These are phyloP conservation scores for Boletus subparvulus DNA, from an alignment of 768 basidiomycete species.

Conservation along the genomic window DNA sequence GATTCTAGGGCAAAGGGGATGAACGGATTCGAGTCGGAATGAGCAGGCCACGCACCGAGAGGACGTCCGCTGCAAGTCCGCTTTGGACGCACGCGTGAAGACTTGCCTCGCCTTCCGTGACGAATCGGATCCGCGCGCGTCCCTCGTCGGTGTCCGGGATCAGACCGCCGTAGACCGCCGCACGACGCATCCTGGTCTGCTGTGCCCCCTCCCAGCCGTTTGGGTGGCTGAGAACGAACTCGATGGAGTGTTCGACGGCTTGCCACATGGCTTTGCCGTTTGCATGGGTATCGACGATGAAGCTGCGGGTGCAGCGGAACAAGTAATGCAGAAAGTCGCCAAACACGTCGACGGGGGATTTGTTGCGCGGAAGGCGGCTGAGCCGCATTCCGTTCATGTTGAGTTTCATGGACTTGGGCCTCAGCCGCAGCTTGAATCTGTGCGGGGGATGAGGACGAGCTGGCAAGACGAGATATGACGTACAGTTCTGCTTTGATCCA, in stretches of 20 bases:
- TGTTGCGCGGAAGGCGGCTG: conserved; percentile 61
- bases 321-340: conserved; percentile 78
- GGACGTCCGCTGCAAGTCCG: conserved; percentile 74
- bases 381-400: conserved; percentile 85
- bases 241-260: conserved; percentile 65
- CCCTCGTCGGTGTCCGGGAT: conserved; percentile 75
- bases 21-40: not conserved
- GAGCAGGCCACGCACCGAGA: conserved; percentile 49
- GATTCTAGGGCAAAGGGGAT: conserved; percentile 45
- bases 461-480: conserved; percentile 26
- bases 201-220: conserved; percentile 81
- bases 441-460: not conserved
- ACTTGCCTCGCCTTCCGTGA: conserved; percentile 84
- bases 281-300: conserved; percentile 83
- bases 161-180: conserved; percentile 67
- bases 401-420: conserved; percentile 75
- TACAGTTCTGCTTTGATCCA: conserved; percentile 80
- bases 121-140: conserved; percentile 71
- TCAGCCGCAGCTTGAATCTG: conserved; percentile 79
- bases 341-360: conserved; percentile 71
- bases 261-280: conserved; percentile 68
- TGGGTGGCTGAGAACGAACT: conserved; percentile 76
- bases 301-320: conserved; percentile 69
- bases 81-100: conserved; percentile 78
- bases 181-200: conserved; percentile 74